These are phyloP conservation scores for Sporobolomyces roseus DNA, from an alignment of 768 basidiomycete genomes.

Conservation along the genomic window DNA sequence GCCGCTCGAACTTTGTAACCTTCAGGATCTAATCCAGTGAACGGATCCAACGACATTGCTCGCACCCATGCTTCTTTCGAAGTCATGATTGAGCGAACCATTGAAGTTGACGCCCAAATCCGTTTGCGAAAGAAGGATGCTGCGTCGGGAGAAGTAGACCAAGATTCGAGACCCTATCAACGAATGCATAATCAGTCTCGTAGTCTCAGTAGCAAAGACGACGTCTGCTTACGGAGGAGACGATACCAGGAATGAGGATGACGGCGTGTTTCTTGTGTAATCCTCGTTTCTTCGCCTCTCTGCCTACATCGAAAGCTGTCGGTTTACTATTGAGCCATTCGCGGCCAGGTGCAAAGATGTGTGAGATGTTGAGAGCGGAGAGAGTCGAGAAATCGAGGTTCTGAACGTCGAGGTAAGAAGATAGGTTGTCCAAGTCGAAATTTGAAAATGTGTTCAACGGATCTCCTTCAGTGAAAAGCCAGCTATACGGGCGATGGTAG, in stretches of 20 bases:
- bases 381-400: slow-evolving; percentile 33
- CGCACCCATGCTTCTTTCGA: slow-evolving; percentile 85
- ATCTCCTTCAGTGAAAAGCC: slow-evolving; percentile 40
- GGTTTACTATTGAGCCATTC: slow-evolving; percentile 34
- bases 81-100: slow-evolving; percentile 77
- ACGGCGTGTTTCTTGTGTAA: slow-evolving; percentile 44
- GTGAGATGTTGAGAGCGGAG: slow-evolving; percentile 20
- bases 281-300: slow-evolving; percentile 35
- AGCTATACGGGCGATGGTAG: not conserved
- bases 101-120: slow-evolving; percentile 54
- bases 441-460: slow-evolving; percentile 24
- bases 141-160: slow-evolving; percentile 83
- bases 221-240: slow-evolving; percentile 16
- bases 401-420: slow-evolving; percentile 35
- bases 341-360: slow-evolving; percentile 26
- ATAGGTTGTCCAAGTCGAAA: slow-evolving; percentile 22
- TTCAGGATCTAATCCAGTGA: slow-evolving; percentile 83
- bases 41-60: slow-evolving; percentile 82
- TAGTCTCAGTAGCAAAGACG: not conserved
- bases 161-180: slow-evolving; percentile 71
- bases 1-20: slow-evolving; percentile 83
- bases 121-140: slow-evolving; percentile 88
- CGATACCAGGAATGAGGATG: slow-evolving; percentile 44
- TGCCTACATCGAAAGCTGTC: slow-evolving; percentile 40
- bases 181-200: not conserved